Evolutionary conservation across 352 stramenopile species (phyloP).

Genomic region (Pythium coloratum): DNA sequence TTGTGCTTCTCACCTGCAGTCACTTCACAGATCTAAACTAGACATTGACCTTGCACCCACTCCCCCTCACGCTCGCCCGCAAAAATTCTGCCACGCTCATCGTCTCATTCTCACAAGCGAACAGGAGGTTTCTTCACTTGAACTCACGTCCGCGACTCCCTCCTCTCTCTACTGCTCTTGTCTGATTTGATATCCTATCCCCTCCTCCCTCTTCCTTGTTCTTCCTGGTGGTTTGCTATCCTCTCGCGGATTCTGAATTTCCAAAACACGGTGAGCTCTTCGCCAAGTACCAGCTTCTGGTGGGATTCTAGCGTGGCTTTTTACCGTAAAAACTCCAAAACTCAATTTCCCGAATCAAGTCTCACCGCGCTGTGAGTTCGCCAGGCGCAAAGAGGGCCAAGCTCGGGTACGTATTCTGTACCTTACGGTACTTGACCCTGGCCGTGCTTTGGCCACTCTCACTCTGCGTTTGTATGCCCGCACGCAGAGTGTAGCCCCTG

Average conservation of each 20-base stretch:
- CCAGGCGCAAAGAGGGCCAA: neutral
- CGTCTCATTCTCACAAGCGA: conserved; percentile 18
- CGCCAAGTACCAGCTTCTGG: conserved; percentile 11
- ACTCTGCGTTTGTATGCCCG: conserved; percentile 25
- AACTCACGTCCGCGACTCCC: neutral
- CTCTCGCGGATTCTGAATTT: neutral
- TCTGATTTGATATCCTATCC: conserved; percentile 11
- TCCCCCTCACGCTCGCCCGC: neutral
- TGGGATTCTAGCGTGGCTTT: neutral
- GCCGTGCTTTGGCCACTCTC: conserved; percentile 6
- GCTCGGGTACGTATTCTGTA: conserved; percentile 17
- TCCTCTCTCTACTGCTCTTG: conserved; percentile 5
- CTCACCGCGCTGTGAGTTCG: neutral
- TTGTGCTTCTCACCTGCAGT: neutral
- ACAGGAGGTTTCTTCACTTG: conserved; percentile 7
- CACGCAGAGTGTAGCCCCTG: neutral
- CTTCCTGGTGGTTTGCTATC: neutral
- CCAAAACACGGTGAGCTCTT: conserved; percentile 16
- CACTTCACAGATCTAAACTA: neutral
- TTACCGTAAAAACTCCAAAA: conserved; percentile 26
- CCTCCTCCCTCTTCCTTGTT: conserved; percentile 7
- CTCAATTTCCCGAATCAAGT: conserved; percentile 11
- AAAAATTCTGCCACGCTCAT: conserved; percentile 11
- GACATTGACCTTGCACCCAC: neutral
- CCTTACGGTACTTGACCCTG: conserved; percentile 13